Percentiles rank a stretch among this genome's conserved stretches.
Evolutionary conservation across 495 filamentous ascomycete genomes (phyloP).

Genomic region (Penicillium daleae): DNA sequence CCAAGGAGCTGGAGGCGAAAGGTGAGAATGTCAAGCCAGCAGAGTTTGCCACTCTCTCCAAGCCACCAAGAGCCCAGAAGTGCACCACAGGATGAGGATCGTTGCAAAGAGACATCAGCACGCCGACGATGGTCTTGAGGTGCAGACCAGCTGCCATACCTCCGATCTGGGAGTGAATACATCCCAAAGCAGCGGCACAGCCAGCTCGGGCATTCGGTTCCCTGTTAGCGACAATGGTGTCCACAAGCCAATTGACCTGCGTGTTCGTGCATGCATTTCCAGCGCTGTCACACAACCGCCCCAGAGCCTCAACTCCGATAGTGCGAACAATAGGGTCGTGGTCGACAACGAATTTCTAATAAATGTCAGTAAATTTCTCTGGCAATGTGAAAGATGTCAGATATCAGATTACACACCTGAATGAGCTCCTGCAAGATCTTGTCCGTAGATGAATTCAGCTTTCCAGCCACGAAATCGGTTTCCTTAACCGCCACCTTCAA

Average conservation of each 20-base stretch:
- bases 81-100: conserved; percentile 97
- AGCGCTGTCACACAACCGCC: conserved; percentile 83
- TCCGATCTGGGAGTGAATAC: conserved; percentile 91
- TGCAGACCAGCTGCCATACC: conserved; percentile 99
- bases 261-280: conserved; percentile 87
- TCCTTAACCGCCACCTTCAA: conserved; percentile 85
- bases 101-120: conserved; percentile 92
- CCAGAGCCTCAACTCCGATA: conserved; percentile 85
- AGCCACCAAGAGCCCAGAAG: conserved; percentile 89
- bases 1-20: conserved; percentile 86
- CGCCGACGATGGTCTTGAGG: conserved; percentile 91
- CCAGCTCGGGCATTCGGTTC: conserved; percentile 93
- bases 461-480: conserved; percentile 69
- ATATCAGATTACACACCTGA: conserved; percentile 55
- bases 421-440: conserved; percentile 85
- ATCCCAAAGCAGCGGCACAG: conserved; percentile 90
- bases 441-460: conserved; percentile 77
- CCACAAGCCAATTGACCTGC: conserved; percentile 89
- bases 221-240: conserved; percentile 88
- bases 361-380: conserved; percentile 9
- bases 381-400: neutral
- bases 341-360: conserved; percentile 72
- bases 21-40: conserved; percentile 89
- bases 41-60: conserved; percentile 87
- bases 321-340: conserved; percentile 83